These are phyloP conservation scores for Cyanidiococcus yangmingshanensis DNA, from an alignment of 23 red algal species.

Conservation along the genomic window DNA sequence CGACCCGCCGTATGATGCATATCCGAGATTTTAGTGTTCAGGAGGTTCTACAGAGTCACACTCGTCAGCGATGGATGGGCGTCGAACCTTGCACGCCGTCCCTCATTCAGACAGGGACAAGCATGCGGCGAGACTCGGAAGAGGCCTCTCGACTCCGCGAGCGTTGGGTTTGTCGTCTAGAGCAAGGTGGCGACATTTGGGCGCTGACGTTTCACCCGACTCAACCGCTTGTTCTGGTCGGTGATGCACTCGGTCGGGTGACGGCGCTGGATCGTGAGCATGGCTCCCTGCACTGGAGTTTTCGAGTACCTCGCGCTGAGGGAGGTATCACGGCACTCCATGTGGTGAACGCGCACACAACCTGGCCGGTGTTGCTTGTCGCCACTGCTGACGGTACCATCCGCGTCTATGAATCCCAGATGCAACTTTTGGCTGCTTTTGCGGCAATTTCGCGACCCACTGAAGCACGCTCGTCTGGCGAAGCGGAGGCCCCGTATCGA, in stretches of 20 bases:
- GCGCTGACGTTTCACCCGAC: neutral
- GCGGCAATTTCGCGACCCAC: neutral
- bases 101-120: neutral
- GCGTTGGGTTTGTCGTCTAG: neutral
- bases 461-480: neutral
- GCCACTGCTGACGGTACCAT: conserved; percentile 4
- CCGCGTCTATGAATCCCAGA: neutral
- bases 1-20: neutral
- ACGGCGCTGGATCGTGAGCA: neutral
- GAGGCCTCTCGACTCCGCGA: neutral
- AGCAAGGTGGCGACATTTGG: neutral
- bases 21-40: neutral
- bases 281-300: neutral
- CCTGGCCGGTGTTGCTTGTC: conserved; percentile 6
- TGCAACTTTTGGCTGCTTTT: neutral
- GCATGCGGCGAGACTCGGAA: neutral
- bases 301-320: neutral
- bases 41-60: conserved; percentile 3
- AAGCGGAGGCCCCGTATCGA: neutral
- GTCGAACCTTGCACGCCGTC: neutral
- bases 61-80: neutral
- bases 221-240: neutral
- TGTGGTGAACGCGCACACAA: conserved; percentile 9
- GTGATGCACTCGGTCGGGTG: neutral
- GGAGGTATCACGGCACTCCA: neutral